A percentile compares a stretch with the other conserved stretches of the same genome.
Conservation (phyloP, 2,329 filamentous ascomycete genomes). For the Didymella keratinophila region DNA sequence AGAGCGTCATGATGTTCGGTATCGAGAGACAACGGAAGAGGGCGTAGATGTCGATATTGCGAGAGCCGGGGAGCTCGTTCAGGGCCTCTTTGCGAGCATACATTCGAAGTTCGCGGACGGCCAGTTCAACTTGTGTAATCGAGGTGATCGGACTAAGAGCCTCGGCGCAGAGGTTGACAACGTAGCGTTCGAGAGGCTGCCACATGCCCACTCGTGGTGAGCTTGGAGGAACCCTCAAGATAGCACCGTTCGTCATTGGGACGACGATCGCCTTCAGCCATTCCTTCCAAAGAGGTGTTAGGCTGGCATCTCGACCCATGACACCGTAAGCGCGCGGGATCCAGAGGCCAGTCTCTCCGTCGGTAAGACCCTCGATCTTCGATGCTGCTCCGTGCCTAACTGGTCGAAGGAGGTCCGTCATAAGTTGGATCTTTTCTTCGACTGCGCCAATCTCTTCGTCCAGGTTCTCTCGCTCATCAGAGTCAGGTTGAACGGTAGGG, state of each 20-base stretch:
- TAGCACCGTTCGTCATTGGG: slow-evolving; percentile 88
- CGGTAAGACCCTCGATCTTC: slow-evolving; percentile 95
- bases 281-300: slow-evolving; percentile 97
- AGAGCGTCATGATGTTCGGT: slow-evolving; percentile 88
- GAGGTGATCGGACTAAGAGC: slow-evolving; percentile 91
- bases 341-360: slow-evolving; percentile 96
- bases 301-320: slow-evolving; percentile 80
- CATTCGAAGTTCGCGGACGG: slow-evolving; percentile 85
- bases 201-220: slow-evolving; percentile 91
- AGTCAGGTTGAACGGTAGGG: slow-evolving; percentile 80
- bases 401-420: slow-evolving; percentile 94
- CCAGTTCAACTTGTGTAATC: slow-evolving; percentile 93
- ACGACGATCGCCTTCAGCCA: slow-evolving; percentile 95
- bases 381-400: slow-evolving; percentile 93
- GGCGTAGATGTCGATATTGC: slow-evolving; percentile 91
- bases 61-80: slow-evolving; percentile 91
- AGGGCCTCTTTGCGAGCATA: slow-evolving; percentile 91
- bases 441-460: slow-evolving; percentile 95
- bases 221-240: slow-evolving; percentile 83
- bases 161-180: slow-evolving; percentile 95
- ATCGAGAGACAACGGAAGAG: slow-evolving; percentile 89
- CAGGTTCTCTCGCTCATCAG: slow-evolving; percentile 78
- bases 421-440: slow-evolving; percentile 95
- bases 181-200: slow-evolving; percentile 96
- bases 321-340: slow-evolving; percentile 93